Percentiles rank a stretch among this genome's conserved stretches.
Conservation (phyloP, 164 flowering plant species). For the Chloranthus sessilifolius region DNA sequence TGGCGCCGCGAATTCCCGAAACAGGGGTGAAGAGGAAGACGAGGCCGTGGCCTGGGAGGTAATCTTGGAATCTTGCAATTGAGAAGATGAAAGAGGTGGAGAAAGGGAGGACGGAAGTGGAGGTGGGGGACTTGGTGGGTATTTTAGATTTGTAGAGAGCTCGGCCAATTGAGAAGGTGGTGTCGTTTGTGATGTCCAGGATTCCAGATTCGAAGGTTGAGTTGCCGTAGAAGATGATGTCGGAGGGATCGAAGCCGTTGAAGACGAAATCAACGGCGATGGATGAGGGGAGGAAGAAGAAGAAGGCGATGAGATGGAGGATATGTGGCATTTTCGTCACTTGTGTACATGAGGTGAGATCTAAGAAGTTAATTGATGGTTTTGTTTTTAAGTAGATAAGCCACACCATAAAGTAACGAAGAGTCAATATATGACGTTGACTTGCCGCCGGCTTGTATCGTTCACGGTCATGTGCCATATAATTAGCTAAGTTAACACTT, state of each 20-base stretch:
- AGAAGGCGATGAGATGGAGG: constrained; percentile 1
- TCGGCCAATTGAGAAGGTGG: constrained; percentile 23
- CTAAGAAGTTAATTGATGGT: too few species aligned
- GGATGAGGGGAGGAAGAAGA: constrained; percentile 7
- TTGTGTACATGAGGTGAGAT: too few species aligned
- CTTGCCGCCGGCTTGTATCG: too few species aligned
- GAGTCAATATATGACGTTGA: too few species aligned
- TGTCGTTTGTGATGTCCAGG: constrained; percentile 24
- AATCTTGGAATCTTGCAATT: constrained; percentile 13
- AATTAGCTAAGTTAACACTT: too few species aligned
- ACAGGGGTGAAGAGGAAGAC: constrained; percentile 29
- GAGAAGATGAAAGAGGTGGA: constrained; percentile 41
- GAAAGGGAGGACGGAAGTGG: constrained; percentile 13
- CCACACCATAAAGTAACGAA: too few species aligned
- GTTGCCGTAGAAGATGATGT: constrained; percentile 13
- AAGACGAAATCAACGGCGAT: constrained; percentile 22
- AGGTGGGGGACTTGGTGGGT: constrained; percentile 17
- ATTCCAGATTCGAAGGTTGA: constrained; percentile 17
- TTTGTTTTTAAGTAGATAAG: too few species aligned
- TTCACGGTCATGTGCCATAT: too few species aligned
- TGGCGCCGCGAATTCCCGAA: constrained; percentile 15
- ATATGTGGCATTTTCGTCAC: too few species aligned
- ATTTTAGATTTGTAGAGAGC: constrained; percentile 26
- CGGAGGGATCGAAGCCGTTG: constrained; percentile 25
- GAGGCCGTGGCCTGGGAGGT: constrained; percentile 30